These are phyloP conservation scores for Nitzschia palea DNA, from an alignment of 108 stramenopile genomes.

Conservation along the genomic window DNA sequence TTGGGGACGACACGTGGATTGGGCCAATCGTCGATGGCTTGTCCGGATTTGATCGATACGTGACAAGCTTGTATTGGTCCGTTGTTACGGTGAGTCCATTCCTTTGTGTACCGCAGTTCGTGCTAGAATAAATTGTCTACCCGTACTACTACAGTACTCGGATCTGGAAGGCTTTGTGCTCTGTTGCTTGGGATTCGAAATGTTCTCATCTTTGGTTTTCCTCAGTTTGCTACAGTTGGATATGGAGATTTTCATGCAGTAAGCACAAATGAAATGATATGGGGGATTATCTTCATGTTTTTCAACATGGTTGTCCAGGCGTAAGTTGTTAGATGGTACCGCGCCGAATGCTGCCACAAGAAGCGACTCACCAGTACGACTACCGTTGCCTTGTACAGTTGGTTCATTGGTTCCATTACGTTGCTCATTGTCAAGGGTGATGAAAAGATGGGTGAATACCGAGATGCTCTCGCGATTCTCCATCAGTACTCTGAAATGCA, in stretches of 20 bases:
- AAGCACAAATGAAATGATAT: constrained; percentile 37
- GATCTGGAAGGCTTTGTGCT: background rate
- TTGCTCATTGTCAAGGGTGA: constrained; percentile 56
- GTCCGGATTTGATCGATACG: constrained; percentile 17
- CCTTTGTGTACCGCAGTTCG: no score
- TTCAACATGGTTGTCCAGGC: constrained; percentile 41
- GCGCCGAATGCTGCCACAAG: no score
- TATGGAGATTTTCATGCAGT: constrained; percentile 52
- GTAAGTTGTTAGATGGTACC: no score
- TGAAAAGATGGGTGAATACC: constrained; percentile 51
- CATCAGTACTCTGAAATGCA: constrained; percentile 37
- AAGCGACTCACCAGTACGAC: no score
- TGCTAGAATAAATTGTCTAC: no score
- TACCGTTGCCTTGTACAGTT: no score
- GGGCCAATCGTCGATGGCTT: background rate
- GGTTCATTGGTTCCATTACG: constrained; percentile 64
- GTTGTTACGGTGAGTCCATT: constrained; percentile 28
- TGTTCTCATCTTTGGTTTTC: background rate
- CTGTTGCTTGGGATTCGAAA: background rate
- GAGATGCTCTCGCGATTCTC: constrained; percentile 33
- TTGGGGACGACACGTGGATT: constrained; percentile 43
- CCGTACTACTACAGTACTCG: background rate
- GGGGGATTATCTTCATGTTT: constrained; percentile 49
- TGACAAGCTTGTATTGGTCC: constrained; percentile 47
- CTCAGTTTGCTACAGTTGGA: constrained; percentile 36